These are phyloP conservation scores for Cymbopogon flexuosus DNA, from an alignment of 202 grass and related monocot genomes.

Conservation along the genomic window DNA sequence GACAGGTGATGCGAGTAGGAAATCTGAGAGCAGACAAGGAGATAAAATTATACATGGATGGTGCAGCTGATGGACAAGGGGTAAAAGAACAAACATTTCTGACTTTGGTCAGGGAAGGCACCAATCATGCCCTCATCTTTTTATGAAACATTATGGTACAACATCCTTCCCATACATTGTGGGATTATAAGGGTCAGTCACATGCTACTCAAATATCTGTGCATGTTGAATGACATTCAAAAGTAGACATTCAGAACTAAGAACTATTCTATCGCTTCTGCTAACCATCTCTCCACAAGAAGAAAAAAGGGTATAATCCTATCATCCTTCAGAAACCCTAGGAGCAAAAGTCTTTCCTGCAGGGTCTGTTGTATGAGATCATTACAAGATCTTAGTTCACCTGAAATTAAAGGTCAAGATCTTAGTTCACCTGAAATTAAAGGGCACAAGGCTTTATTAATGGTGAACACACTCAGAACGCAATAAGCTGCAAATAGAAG, in stretches of 20 bases:
- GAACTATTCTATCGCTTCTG: conserved; percentile 8
- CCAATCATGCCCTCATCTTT: conserved; percentile 2
- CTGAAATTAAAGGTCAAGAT: conserved; percentile 33
- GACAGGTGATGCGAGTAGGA: background rate
- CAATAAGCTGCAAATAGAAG: background rate
- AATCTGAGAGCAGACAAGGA: background rate
- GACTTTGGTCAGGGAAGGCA: background rate
- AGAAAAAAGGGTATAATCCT: conserved; percentile 16
- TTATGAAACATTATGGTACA: conserved; percentile 12
- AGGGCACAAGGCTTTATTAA: conserved; percentile 17
- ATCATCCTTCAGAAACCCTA: conserved; percentile 6
- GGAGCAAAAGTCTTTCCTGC: conserved; percentile 11
- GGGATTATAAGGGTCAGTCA: conserved; percentile 34
- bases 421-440: conserved; percentile 37
- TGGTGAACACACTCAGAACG: background rate
- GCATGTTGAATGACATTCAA: conserved; percentile 51
- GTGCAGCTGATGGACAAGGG: background rate
- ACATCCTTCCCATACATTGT: conserved; percentile 2
- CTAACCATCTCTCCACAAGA: conserved; percentile 2
- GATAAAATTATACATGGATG: background rate
- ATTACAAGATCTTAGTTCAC: conserved; percentile 17
- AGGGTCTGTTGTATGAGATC: conserved; percentile 13
- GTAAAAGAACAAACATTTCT: background rate
- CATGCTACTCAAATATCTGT: conserved; percentile 72
- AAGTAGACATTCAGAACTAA: conserved; percentile 57